Base-by-base conservation (phyloP, 1,139 yeast genomes). In the Meyerozyma guilliermondii region DNA sequence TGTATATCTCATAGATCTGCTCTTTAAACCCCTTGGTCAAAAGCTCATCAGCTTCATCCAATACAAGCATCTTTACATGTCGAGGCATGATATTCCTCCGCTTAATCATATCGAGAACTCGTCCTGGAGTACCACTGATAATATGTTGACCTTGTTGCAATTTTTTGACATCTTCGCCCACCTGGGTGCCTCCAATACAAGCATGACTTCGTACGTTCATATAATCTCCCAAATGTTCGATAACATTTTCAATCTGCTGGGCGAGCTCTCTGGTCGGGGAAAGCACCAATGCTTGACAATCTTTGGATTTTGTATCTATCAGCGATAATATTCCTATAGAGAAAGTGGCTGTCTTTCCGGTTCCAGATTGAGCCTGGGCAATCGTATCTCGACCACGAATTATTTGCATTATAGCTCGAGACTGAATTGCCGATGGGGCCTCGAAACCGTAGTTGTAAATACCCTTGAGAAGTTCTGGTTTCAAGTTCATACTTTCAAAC, bases 201-300 rank as follows among this genome's bases (percentile, higher is more conserved):
- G 97, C 96, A 59, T 87, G 92, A 38, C 94, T 82, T 43, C 80
- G 85, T 7, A 88, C 75, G 48, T 77, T 84, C 88, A 91, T 83
- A 58, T 83, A 87, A 56, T 84, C 92, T 9, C 98, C 97, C 43
- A 92, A 65, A 38, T 92, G 83, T 50, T 80, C 76, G 6, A 91
- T 84, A 20, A 92, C 98, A 51, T 79, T 82, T 58, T 85, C 88
- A 55, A 89, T 91, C 62, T 92, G 98, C 4, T 77, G 75, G 1
- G 98, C 98, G 52, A 92, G 71, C 62, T 92, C 98, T 69, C 98
- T 77, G 2, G 98, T 92, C n/a, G 98, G 98, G 5, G 96, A 87
- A 40, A 92, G 69, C 9, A 92, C 85, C 40, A 92, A 70, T 5
- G 96, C 96, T 63, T 87, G 95, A 38, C 83, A 74, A 42, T 84